Conservation (phyloP, 2,329 filamentous ascomycete species). For the Diaporthe capsici region DNA sequence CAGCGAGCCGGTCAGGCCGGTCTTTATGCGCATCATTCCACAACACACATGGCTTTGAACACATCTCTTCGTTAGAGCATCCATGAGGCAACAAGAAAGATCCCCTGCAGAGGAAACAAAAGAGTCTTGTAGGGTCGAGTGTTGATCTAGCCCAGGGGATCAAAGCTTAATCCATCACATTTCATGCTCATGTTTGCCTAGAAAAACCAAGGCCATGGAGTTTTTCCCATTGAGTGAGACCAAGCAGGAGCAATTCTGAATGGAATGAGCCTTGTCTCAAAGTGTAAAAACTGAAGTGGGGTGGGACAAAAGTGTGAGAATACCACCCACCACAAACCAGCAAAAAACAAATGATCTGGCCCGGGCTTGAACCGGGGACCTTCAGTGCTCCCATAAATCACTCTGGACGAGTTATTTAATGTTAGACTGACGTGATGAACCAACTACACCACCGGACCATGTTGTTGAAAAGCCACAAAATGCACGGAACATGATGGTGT, state of each 20-base stretch:
- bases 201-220: no score
- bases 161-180: neutral
- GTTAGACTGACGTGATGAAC: conserved; percentile 65
- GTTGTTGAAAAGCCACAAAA: neutral
- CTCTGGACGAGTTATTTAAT: conserved; percentile 24
- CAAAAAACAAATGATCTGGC: conserved; percentile 31
- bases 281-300: neutral
- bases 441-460: conserved; percentile 53
- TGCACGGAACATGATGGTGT: neutral
- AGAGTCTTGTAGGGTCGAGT: no score
- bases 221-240: rapidly evolving
- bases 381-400: conserved; percentile 5
- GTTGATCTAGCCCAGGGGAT: neutral
- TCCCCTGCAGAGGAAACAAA: no score
- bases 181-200: no score
- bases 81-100: no score
- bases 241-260: neutral
- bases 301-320: neutral
- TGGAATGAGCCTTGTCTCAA: neutral
- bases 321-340: neutral
- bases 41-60: neutral
- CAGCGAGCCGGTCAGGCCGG: neutral
- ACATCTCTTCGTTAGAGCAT: no score
- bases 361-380: conserved; percentile 38
- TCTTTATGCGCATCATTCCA: neutral